Base-by-base conservation (phyloP, 306 rosid species). In the Senna siamea region DNA sequence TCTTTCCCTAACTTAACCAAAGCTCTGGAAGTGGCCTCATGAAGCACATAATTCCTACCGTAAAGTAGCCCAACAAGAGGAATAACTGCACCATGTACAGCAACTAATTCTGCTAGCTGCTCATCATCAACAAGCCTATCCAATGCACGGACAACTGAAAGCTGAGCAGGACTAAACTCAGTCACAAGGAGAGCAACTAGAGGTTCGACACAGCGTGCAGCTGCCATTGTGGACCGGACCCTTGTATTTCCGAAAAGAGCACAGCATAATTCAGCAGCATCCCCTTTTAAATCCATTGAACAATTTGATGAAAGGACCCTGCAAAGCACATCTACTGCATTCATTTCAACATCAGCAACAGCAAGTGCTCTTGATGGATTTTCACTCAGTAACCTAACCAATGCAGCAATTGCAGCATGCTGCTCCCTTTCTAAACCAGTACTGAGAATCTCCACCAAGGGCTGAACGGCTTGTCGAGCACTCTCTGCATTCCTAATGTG, bases 311-410 rank as follows among this genome's bases (percentile, higher is more conserved):
- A 95, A 79, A 95, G 96, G 78, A 95, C 90, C 88, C 88, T 87
- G 82, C 95, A 95, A 79, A 95, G 98, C 79, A 95, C 98, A 86
- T 95, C 99, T 55, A 95, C 96, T 73, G 99, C 99, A 82, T 95
- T 95, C 96, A 92, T 92, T 83, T 95, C 99, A 77, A 95, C 97
- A 70, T 95, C 99, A 68, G 96, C 99, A 73, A 92, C 98, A 75
- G 93, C 98, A 54, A 95, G 92, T 72, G 98, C 97, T 81, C 85
- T 88, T 38, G 99, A 95, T 69, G 99, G 93, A 57, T 95, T 95
- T 87, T 95, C 99, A 76, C 97, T 95, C 85, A 95, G 86, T 73
- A 92, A 78, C 80, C 97, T 88, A 71, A 95, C 89, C 74, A 95
- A 87, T 72, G 99, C 96, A 77, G 98, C 99, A 77, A 95, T 95